These are phyloP conservation scores for Colletotrichum orchidophilum DNA, from an alignment of 2,329 filamentous ascomycete species.

Conservation along the genomic window DNA sequence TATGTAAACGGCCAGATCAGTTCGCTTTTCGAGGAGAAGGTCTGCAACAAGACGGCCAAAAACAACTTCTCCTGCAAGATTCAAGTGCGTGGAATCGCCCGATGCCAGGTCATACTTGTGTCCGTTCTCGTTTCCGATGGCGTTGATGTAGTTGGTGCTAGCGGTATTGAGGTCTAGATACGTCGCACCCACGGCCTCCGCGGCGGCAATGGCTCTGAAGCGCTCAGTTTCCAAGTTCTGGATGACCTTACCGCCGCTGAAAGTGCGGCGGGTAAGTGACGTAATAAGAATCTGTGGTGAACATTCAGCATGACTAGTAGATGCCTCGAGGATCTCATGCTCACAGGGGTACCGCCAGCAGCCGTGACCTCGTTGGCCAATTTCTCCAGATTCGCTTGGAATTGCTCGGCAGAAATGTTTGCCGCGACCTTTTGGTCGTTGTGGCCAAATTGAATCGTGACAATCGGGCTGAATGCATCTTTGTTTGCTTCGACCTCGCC, in stretches of 20 bases:
- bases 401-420: conserved; percentile 57
- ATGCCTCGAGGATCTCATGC: background rate
- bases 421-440: conserved; percentile 66
- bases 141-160: conserved; percentile 60
- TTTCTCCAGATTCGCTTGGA: conserved; percentile 59
- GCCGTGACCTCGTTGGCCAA: conserved; percentile 54
- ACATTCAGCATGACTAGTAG: conserved; percentile 35
- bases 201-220: conserved; percentile 57
- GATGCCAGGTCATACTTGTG: conserved; percentile 55
- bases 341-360: conserved; percentile 55
- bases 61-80: conserved; percentile 60
- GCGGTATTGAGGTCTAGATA: conserved; percentile 62
- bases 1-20: conserved; percentile 39
- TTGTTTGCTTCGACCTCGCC: conserved; percentile 50
- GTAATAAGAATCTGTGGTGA: conserved; percentile 55
- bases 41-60: conserved; percentile 68
- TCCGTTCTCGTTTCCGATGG: conserved; percentile 57
- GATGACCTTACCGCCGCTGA: conserved; percentile 53
- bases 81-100: conserved; percentile 66
- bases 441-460: conserved; percentile 64
- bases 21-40: conserved; percentile 48
- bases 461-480: conserved; percentile 36
- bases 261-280: conserved; percentile 61
- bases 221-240: conserved; percentile 59
- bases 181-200: conserved; percentile 46